Conservation (phyloP, 1,139 yeast genomes). For the Wickerhamomyces sp. region DNA sequence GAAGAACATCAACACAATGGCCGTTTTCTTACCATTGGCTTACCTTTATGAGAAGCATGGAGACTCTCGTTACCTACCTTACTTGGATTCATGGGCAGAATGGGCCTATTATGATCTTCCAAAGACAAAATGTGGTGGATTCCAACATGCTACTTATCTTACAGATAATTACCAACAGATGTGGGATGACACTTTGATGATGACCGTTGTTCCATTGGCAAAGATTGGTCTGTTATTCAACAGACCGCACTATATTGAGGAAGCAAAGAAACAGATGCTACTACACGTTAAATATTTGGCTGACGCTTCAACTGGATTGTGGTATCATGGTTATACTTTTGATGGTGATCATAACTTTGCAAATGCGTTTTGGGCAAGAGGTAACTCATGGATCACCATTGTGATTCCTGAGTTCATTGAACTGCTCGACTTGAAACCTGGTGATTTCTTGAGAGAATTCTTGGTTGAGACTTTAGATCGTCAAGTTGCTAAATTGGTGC, state of each 20-base stretch:
- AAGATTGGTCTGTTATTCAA: conserved; percentile 7
- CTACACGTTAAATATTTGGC: conserved; percentile 7
- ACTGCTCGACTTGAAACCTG: conserved; percentile 5
- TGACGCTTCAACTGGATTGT: conserved; percentile 8
- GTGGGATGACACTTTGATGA: conserved; percentile 14
- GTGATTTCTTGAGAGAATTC: conserved; percentile 10
- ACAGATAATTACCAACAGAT: conserved; percentile 10
- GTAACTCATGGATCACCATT: conserved; percentile 12
- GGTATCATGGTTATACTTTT: conserved; percentile 12
- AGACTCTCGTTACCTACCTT: conserved; percentile 6
- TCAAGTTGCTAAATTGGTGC: conserved; percentile 9
- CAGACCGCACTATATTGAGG: conserved; percentile 11
- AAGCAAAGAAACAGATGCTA: conserved; percentile 10
- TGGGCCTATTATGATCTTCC: conserved; percentile 11
- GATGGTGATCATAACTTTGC: conserved; percentile 11
- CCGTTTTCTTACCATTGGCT: conserved; percentile 8
- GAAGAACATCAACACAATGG: conserved; percentile 10
- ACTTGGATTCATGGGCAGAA: conserved; percentile 11
- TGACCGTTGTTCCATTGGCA: conserved; percentile 13
- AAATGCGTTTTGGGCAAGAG: conserved; percentile 11
- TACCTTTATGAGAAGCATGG: conserved; percentile 5
- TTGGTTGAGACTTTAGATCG: conserved; percentile 9
- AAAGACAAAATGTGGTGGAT: conserved; percentile 10
- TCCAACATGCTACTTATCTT: conserved; percentile 11
- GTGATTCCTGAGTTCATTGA: conserved; percentile 12